These are phyloP conservation scores for Nemania diffusa DNA, from an alignment of 2,329 filamentous ascomycete species.

Conservation along the genomic window DNA sequence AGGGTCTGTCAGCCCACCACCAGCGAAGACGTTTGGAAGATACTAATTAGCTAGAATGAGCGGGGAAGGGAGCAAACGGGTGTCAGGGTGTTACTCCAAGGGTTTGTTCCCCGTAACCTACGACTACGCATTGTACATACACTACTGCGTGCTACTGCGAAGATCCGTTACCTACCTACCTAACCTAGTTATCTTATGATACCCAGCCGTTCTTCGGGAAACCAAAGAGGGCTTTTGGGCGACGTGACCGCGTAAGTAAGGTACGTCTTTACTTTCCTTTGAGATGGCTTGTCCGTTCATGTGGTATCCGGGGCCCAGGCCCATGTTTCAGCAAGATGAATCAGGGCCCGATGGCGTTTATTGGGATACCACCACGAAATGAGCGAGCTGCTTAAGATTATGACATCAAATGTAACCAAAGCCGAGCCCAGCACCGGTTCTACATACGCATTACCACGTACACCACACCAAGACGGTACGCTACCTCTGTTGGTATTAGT, in stretches of 20 bases:
- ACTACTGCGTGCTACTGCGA: too few relatives aligned
- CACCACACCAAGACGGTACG: background rate
- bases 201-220: background rate
- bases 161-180: too few relatives aligned
- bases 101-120: background rate
- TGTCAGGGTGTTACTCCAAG: background rate
- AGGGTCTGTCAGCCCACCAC: conserved; percentile 13
- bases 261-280: background rate
- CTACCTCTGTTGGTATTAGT: background rate
- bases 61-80: conserved; percentile 11
- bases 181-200: too few relatives aligned
- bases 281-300: background rate
- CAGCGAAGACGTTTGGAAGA: background rate
- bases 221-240: background rate
- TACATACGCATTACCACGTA: background rate
- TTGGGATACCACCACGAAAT: conserved; percentile 4
- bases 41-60: conserved; percentile 23
- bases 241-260: background rate
- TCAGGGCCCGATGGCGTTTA: conserved; percentile 7
- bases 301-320: background rate
- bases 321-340: conserved; percentile 20
- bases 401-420: conserved; percentile 11
- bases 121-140: too few relatives aligned
- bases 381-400: conserved; percentile 2
- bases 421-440: background rate